A percentile compares a stretch with the other conserved stretches of the same genome.
phyloP scores from a whole-genome alignment of 148 eudicot genomes.

The Rhododendron kiyosumense region DNA sequence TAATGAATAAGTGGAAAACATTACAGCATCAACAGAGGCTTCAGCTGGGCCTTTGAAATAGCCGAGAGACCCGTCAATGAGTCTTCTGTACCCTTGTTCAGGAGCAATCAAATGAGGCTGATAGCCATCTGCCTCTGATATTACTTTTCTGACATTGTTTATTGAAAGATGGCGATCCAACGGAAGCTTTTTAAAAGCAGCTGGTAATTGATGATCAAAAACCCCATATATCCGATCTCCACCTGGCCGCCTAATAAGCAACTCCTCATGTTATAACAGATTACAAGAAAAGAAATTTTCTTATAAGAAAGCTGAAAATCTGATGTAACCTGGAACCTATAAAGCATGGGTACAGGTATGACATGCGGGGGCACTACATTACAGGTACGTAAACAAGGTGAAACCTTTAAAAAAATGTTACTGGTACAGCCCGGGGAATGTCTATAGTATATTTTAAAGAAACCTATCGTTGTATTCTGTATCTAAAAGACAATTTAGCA shows the following conservation, averaged over 20 bases:
- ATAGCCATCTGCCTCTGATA: conserved; percentile 98
- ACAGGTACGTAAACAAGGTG: not conserved
- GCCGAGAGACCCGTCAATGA: conserved; percentile 97
- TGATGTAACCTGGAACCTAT: not conserved
- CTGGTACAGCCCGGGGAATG: not conserved
- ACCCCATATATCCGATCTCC: conserved; percentile 95
- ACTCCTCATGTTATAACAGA: not conserved
- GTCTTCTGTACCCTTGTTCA: conserved; percentile 95
- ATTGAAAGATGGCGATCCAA: conserved; percentile 95
- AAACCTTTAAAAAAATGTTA: not conserved
- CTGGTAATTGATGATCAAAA: conserved; percentile 96
- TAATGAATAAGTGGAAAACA: conserved; percentile 1
- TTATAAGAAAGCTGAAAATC: not conserved
- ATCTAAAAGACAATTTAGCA: not conserved
- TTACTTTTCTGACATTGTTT: conserved; percentile 88
- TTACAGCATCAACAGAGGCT: conserved; percentile 98
- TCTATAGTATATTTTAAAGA: not conserved
- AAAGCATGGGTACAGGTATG: not conserved
- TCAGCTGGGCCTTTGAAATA: conserved; percentile 99
- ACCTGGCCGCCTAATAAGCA: conserved; percentile 76
- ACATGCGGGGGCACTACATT: not conserved
- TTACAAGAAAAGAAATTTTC: not conserved
- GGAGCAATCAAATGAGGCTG: conserved; percentile 99
- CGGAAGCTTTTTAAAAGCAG: conserved; percentile 96
- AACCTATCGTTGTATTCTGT: not conserved